Evolutionary conservation across 495 filamentous ascomycete genomes (phyloP), one percentile per base, ranked within the genome.

Genomic region (Neurospora sp.): DNA sequence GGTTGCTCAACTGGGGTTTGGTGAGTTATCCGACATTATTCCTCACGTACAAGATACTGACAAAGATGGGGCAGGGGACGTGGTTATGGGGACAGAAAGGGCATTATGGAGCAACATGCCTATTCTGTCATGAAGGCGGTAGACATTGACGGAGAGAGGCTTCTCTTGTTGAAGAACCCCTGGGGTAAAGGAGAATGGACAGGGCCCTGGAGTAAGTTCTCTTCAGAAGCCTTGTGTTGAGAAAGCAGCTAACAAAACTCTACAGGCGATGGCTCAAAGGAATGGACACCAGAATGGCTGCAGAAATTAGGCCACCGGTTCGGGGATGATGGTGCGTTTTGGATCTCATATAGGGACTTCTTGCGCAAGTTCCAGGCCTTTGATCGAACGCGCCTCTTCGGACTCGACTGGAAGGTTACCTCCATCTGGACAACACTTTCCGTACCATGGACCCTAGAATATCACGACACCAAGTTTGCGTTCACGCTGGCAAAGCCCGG

Each of bases 211-310:
- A 92, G 91, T 78, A 76, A 66, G 78, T 74, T 11, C 37, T n/a
- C 10, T 23, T 9, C 40, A 46, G 27, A 40, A 35, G 12, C 31
- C n/a, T 38, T 14, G 2, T 14, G 7, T 7, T 40, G 37, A 9
- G n/a, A 18, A 7, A 7, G 5, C 46, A 41, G 38, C 75, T 77
- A 39, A 78, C 71, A 38, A 31, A 38, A 27, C 35, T 38, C 7
- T 16, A 39, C 35, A 80, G 79, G 76, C 41, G 93, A 97, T 78
- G 94, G 95, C 23, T 94, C 92, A 10, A 93, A 94, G 77, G 91
- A 97, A 81, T 98, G 95, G 93, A 97, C 93, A 2, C 84, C 93
- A 0, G 90, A 96, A 77, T 96, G 93, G 93, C 90, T 97, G 86
- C 80, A 88, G 49, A 90, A 90, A 72, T 86, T 98, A 1, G 85